Conservation (phyloP, 1,139 yeast species). For the Sugiyamaella sp. region DNA sequence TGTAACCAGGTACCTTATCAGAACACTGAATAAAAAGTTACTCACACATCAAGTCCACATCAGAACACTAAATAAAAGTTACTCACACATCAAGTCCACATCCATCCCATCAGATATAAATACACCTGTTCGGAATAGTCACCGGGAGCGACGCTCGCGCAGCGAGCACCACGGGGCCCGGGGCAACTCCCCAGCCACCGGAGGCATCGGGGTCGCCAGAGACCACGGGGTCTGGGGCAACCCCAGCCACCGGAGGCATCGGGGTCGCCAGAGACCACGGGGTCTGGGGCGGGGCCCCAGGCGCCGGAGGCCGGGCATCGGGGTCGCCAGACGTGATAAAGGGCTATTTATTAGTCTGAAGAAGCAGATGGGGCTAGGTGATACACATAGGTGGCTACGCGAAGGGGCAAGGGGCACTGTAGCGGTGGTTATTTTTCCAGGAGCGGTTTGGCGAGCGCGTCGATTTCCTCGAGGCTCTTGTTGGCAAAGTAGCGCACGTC, state of each 20-base stretch:
- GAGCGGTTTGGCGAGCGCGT: slow-evolving; percentile 26
- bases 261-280: too few relatives aligned
- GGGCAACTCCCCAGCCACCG: slow-evolving; percentile 3
- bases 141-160: too few relatives aligned
- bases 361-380: neutral
- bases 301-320: slow-evolving; percentile 9
- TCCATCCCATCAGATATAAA: too few relatives aligned
- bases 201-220: too few relatives aligned
- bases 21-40: too few relatives aligned
- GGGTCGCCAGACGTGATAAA: too few relatives aligned
- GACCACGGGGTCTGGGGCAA: neutral
- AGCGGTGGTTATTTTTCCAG: slow-evolving; percentile 2
- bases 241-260: slow-evolving; percentile 10
- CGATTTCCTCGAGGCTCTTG: slow-evolving; percentile 48
- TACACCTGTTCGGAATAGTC: too few relatives aligned
- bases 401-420: neutral
- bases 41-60: too few relatives aligned
- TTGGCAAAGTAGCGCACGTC: slow-evolving; percentile 89
- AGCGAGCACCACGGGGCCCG: neutral
- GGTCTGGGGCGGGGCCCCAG: neutral
- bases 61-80: too few relatives aligned
- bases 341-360: slow-evolving; percentile 5
- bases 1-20: too few relatives aligned
- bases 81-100: too few relatives aligned
- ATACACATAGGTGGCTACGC: neutral